These are phyloP conservation scores for Glycyrrhiza uralensis DNA, from an alignment of 306 rosid species.

Conservation along the genomic window DNA sequence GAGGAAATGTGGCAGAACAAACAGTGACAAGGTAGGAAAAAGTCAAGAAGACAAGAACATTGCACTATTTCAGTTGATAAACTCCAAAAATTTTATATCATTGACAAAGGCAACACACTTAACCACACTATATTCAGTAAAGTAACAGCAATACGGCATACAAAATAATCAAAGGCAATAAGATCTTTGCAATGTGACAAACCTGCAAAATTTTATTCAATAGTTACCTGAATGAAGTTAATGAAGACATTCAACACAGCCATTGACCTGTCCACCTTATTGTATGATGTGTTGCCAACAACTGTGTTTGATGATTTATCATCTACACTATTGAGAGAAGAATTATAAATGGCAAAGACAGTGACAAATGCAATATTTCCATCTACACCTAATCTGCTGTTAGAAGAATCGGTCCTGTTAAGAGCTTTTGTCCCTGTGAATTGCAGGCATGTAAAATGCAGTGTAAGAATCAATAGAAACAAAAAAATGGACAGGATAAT, in stretches of 20 bases:
- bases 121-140: background rate
- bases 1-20: background rate
- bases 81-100: slow-evolving; percentile 18
- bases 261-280: slow-evolving; percentile 74
- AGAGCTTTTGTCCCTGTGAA: slow-evolving; percentile 76
- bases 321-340: slow-evolving; percentile 38
- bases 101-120: background rate
- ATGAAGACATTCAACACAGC: slow-evolving; percentile 70
- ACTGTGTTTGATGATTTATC: slow-evolving; percentile 49
- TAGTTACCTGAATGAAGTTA: slow-evolving; percentile 73
- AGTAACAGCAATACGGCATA: slow-evolving; percentile 16
- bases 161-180: slow-evolving; percentile 9
- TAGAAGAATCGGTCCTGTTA: slow-evolving; percentile 48
- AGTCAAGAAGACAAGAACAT: background rate
- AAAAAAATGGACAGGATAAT: background rate
- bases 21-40: background rate
- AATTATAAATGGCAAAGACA: slow-evolving; percentile 69
- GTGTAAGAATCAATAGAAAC: background rate
- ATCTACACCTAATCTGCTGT: slow-evolving; percentile 21
- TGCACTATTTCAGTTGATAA: background rate
- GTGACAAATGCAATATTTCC: slow-evolving; percentile 59
- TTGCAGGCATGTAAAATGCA: slow-evolving; percentile 14
- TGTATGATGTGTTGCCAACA: slow-evolving; percentile 63
- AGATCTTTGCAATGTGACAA: background rate
- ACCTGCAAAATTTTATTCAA: background rate